Percentiles rank a stretch among this genome's conserved stretches.
Conservation (phyloP, 352 stramenopile species). For the Globisporangium radiosum region DNA sequence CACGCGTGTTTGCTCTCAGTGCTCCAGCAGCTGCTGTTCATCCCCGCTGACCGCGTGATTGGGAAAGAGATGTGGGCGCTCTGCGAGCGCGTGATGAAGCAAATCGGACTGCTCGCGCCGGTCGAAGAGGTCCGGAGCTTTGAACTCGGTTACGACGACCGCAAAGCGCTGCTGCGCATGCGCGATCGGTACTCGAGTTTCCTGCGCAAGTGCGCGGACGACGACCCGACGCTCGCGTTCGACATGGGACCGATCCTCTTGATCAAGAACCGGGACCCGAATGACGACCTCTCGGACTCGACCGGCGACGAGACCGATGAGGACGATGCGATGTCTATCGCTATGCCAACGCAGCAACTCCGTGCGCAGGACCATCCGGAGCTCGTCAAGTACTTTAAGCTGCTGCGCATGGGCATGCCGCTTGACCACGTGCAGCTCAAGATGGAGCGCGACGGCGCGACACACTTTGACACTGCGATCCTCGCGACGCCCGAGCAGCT, state of each 20-base stretch:
- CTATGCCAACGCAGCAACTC: slow-evolving; percentile 15
- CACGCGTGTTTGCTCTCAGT: slow-evolving; percentile 73
- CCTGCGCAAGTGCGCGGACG: slow-evolving; percentile 57
- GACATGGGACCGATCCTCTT: slow-evolving; percentile 69
- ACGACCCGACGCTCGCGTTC: slow-evolving; percentile 62
- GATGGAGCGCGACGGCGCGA: slow-evolving; percentile 52
- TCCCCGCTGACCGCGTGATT: slow-evolving; percentile 71
- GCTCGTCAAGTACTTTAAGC: slow-evolving; percentile 71
- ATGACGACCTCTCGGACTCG: slow-evolving; percentile 48
- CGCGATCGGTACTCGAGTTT: slow-evolving; percentile 74
- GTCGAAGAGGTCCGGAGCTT: slow-evolving; percentile 79
- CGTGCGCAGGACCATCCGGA: slow-evolving; percentile 57
- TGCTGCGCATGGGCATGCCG: slow-evolving; percentile 79
- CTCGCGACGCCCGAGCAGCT: slow-evolving; percentile 68
- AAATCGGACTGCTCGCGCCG: slow-evolving; percentile 66
- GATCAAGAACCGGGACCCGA: slow-evolving; percentile 65
- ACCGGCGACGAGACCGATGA: slow-evolving; percentile 65
- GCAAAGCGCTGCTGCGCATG: slow-evolving; percentile 67
- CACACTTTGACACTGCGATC: slow-evolving; percentile 46
- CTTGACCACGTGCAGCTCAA: slow-evolving; percentile 59
- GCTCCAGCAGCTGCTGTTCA: slow-evolving; percentile 82
- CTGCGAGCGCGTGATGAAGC: slow-evolving; percentile 68
- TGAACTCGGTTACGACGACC: slow-evolving; percentile 75
- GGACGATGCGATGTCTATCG: slow-evolving; percentile 21
- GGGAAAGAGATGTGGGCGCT: slow-evolving; percentile 86